These are phyloP conservation scores for Leccinum rimulosum DNA, from an alignment of 768 basidiomycete species.

Conservation along the genomic window DNA sequence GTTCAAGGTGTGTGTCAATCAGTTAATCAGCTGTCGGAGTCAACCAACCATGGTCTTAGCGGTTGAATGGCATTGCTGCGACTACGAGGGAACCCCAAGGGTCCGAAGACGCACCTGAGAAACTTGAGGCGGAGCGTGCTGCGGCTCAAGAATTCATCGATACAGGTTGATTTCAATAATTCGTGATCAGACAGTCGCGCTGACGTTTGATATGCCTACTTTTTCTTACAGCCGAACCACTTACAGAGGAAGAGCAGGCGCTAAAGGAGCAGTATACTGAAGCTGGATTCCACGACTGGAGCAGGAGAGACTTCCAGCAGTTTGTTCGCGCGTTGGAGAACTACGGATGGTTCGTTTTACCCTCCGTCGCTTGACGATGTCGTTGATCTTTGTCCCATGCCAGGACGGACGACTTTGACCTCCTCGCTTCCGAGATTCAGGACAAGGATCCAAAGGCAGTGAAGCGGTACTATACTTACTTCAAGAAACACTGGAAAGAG, in stretches of 20 bases:
- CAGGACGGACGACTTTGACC: constrained; percentile 63
- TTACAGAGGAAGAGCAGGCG: constrained; percentile 84
- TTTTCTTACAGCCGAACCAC: constrained; percentile 68
- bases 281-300: constrained; percentile 89
- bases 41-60: constrained; percentile 33
- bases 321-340: constrained; percentile 77
- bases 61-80: constrained; percentile 64
- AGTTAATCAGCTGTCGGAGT: background rate
- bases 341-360: constrained; percentile 71
- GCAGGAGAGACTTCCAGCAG: constrained; percentile 89
- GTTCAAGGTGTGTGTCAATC: constrained; percentile 52
- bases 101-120: constrained; percentile 77
- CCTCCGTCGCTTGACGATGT: background rate
- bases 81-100: constrained; percentile 63
- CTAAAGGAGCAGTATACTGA: constrained; percentile 76
- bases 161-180: constrained; percentile 46
- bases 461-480: constrained; percentile 73
- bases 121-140: constrained; percentile 74
- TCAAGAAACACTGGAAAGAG: constrained; percentile 88
- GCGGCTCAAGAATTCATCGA: constrained; percentile 88
- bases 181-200: background rate
- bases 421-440: constrained; percentile 79
- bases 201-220: background rate
- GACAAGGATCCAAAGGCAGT: constrained; percentile 82
- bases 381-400: background rate